Evolutionary conservation across 1,139 yeast species (phyloP).

Genomic region (Yamadazyma atlantica): DNA sequence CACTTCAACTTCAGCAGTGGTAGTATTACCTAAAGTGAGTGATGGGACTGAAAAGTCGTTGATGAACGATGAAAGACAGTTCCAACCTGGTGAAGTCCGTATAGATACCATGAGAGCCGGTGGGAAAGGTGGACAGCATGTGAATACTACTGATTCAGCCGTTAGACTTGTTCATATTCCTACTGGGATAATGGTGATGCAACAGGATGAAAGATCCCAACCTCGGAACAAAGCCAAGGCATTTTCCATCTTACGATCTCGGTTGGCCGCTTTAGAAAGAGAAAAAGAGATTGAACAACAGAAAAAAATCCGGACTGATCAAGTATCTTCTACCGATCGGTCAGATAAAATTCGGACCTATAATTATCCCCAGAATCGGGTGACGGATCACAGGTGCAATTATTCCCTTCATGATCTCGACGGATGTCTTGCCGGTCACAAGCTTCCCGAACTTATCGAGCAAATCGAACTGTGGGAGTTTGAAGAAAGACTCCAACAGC

Average conservation of each 20-base stretch:
- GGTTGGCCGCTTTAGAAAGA: conserved; percentile 80
- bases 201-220: conserved; percentile 95
- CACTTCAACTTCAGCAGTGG: conserved; percentile 94
- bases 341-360: conserved; percentile 94
- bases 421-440: conserved; percentile 74
- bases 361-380: conserved; percentile 86
- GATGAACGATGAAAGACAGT: conserved; percentile 64
- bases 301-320: conserved; percentile 68
- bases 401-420: conserved; percentile 74
- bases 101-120: conserved; percentile 96
- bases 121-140: conserved; percentile 99
- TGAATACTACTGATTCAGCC: conserved; percentile 96
- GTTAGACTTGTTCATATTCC: conserved; percentile 92
- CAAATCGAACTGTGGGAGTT: conserved; percentile 29
- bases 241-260: conserved; percentile 73
- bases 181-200: conserved; percentile 82
- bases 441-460: conserved; percentile 57
- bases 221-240: conserved; percentile 97
- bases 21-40: conserved; percentile 81
- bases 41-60: conserved; percentile 58
- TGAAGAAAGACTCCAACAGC: conserved; percentile 22
- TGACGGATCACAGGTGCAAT: conserved; percentile 93
- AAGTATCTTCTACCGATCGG: conserved; percentile 85
- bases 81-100: conserved; percentile 84
- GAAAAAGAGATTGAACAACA: conserved; percentile 65